Percentiles rank a stretch among this genome's conserved stretches.
These are phyloP conservation scores for Kingdonia uniflora DNA, from an alignment of 164 flowering plant genomes.

Conservation along the genomic window DNA sequence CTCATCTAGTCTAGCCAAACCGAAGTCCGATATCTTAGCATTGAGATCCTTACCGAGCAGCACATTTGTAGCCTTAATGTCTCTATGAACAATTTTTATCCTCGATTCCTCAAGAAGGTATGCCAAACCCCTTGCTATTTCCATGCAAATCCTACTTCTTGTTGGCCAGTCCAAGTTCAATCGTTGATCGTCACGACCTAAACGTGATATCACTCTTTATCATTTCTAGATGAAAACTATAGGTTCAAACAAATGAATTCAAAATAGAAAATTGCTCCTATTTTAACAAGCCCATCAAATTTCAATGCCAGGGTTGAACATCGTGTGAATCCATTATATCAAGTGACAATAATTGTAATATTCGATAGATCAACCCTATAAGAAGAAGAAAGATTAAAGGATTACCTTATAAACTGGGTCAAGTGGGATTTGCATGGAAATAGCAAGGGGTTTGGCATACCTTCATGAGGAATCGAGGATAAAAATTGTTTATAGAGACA, in stretches of 20 bases:
- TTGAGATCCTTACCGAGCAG: constrained; percentile 57
- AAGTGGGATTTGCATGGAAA: too few relatives aligned
- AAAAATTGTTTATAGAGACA: too few relatives aligned
- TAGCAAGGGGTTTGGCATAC: too few relatives aligned
- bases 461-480: too few relatives aligned
- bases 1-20: constrained; percentile 68
- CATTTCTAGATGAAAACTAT: too few relatives aligned
- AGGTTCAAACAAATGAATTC: too few relatives aligned
- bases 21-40: constrained; percentile 83
- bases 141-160: constrained; percentile 46
- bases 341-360: too few relatives aligned
- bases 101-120: constrained; percentile 66
- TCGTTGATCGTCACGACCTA: constrained; percentile 26
- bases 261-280: too few relatives aligned
- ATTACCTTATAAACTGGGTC: constrained; percentile 78
- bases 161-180: constrained; percentile 52
- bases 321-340: too few relatives aligned
- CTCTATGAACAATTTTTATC: constrained; percentile 61
- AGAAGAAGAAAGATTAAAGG: background rate
- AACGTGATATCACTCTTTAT: background rate
- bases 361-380: too few relatives aligned
- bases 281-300: too few relatives aligned
- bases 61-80: constrained; percentile 62
- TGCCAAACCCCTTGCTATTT: constrained; percentile 56
- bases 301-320: too few relatives aligned